phyloP scores from a whole-genome alignment of 164 flowering plant genomes.

The Pachysandra terminalis region DNA sequence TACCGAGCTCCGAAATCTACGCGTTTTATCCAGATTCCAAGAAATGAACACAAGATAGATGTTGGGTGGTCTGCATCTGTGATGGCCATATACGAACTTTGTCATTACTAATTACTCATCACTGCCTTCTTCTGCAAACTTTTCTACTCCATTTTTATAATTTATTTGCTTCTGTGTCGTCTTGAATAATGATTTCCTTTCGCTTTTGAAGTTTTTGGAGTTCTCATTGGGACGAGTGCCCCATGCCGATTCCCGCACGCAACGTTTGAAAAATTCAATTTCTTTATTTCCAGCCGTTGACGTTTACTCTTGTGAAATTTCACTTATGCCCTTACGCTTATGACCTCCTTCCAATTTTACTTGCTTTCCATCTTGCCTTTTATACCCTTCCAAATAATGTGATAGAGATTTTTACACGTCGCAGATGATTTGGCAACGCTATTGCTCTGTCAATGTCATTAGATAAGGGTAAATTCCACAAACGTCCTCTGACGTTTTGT shows the following conservation, averaged over 20 bases:
- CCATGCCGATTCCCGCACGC: constrained; percentile 2
- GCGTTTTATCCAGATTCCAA: background rate
- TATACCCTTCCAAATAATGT: too few relatives aligned
- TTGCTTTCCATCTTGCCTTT: too few relatives aligned
- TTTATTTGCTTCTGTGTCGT: background rate
- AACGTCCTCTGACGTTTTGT: too few relatives aligned
- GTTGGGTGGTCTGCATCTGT: background rate
- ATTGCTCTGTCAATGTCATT: too few relatives aligned
- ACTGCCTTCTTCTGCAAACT: too few relatives aligned
- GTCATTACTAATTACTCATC: background rate
- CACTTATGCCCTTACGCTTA: background rate
- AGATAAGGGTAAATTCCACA: too few relatives aligned
- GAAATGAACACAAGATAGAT: background rate
- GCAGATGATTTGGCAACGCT: too few relatives aligned
- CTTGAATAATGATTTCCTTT: background rate
- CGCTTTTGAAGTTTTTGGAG: background rate
- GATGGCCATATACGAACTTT: background rate
- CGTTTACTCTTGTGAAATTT: background rate
- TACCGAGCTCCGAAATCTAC: constrained; percentile 1
- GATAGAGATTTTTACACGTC: too few relatives aligned
- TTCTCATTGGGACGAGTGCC: background rate
- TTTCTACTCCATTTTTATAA: background rate
- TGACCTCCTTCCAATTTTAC: too few relatives aligned
- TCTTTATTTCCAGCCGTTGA: background rate
- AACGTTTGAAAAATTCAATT: background rate